A percentile compares a stretch with the other conserved stretches of the same genome.
Evolutionary conservation across 2,329 filamentous ascomycete genomes (phyloP).

Genomic region (Neoscytalidium dimidiatum): DNA sequence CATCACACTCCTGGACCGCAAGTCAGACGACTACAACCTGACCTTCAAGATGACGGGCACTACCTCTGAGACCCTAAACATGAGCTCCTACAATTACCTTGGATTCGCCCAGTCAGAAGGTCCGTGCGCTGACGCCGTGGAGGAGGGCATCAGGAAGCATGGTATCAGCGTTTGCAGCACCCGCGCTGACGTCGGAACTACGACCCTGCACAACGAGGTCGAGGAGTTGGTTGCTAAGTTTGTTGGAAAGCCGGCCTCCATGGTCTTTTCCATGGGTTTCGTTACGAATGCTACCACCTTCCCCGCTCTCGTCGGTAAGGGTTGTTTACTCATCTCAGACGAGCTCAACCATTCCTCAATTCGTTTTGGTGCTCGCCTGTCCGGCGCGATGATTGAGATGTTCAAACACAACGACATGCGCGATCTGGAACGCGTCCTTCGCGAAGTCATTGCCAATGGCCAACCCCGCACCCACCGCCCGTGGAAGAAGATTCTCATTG

Average conservation of each 20-base stretch:
- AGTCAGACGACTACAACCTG: conserved; percentile 87
- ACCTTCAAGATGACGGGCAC: conserved; percentile 88
- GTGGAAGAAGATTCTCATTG: conserved; percentile 98
- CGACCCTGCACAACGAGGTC: conserved; percentile 84
- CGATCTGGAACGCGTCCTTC: conserved; percentile 80
- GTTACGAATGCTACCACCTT: conserved; percentile 94
- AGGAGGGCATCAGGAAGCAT: conserved; percentile 81
- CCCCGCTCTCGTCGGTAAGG: conserved; percentile 88
- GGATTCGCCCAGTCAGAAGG: conserved; percentile 97
- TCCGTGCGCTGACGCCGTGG: conserved; percentile 90
- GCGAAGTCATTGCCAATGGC: conserved; percentile 92
- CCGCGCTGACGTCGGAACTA: conserved; percentile 80
- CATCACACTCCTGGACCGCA: conserved; percentile 90
- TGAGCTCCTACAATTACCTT: conserved; percentile 99
- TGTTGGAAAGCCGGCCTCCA: conserved; percentile 89
- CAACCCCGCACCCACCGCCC: conserved; percentile 97
- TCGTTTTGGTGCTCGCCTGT: conserved; percentile 89
- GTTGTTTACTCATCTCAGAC: conserved; percentile 91
- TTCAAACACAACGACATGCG: conserved; percentile 98
- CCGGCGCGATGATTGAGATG: conserved; percentile 89
- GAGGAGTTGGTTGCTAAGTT: conserved; percentile 88
- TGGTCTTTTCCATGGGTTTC: conserved; percentile 99
- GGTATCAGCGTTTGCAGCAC: conserved; percentile 82
- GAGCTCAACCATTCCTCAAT: conserved; percentile 98
- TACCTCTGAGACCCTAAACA: conserved; percentile 90